Base-by-base conservation (phyloP, 257 asterid species). In the Avicennia marina region DNA sequence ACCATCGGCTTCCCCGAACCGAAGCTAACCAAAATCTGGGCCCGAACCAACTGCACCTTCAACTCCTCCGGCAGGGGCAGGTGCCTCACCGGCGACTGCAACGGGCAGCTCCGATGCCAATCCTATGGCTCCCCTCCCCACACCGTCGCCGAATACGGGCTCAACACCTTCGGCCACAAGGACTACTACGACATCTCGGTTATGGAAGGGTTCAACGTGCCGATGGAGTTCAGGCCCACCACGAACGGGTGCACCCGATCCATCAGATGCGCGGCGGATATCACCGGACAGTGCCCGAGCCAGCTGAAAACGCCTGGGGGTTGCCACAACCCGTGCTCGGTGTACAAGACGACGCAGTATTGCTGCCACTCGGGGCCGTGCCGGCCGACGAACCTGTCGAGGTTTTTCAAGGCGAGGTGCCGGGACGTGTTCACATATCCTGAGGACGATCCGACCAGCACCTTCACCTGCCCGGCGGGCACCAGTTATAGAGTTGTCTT, bases 311-410 rank as follows among this genome's bases (percentile, higher is more conserved):
- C 76, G 9, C 65, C 81, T 4, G 98, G 96, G 0, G 96, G 98
- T 0, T 90, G 98, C 50, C 69, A 90, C 6, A 84, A 90, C 47
- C 94, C 96, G 0, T 87, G 96, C 50, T 82, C 94, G 22, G 94
- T 88, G 17, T 74, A 43, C 47, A 72, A 77, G 56, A 81, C 85
- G 50, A 53, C 78, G 59, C 16, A 80, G 69, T 87, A 80, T 20
- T 90, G 97, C 62, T 86, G 97, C 75, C 83, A 73, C 45, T 55
- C 70, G 0, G 82, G 93, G 8, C 39, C 26, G 12, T 90, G 97
- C 69, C 39, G 64, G n/a, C 90, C 97, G 0, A 84, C 97, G 2
- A 1, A 53, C 1, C 33, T 57, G 6, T 89, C 95, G 0, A 71
- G 60, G 62, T 89, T 85, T n/a, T 89, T 89, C 32, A 89, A 89